Base-by-base conservation (phyloP, 2,329 filamentous ascomycete species). In the Penicillium janthinellum region DNA sequence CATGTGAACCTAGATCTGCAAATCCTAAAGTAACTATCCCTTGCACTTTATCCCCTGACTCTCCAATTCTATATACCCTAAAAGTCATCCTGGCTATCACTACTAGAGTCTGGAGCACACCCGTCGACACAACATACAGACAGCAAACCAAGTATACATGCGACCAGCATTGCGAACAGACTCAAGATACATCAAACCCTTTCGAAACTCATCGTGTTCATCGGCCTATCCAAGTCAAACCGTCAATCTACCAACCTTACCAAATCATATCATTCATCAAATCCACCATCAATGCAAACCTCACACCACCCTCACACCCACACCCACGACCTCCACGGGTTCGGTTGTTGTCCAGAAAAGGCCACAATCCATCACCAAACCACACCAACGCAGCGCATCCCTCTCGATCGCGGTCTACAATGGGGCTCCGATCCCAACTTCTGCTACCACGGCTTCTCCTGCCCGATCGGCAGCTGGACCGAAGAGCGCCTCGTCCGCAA, bases 401-500 rank as follows among this genome's bases (percentile, higher is more conserved):
- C 63, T 7, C 15, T 48, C 2, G 63, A 64, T 31, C 52, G 62
- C n/a, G 64, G 58, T 11, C 56, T 67, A 7, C 63, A 67, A 42
- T 68, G 64, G 66, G 66, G 66, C 14, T 67, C 66, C 1, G 66
- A 68, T 45, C 66, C 66, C 5, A 68, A 60, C 25, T 68, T 68
- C 45, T 63, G 64, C 17, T 68, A 62, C 34, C 66, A 68, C 38
- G 64, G 66, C n/a, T 68, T 64, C 25, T 67, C 66, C 2, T 55
- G 54, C 7, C 66, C 66, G 2, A 60, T 66, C 11, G 66, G 66
- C 4, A 66, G 58, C 2, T 68, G 66, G 66, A 68, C 66, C 25
- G 66, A 68, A 53, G 63, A 68, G 20, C 60, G 64, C 0, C 50
- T 68, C 2, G 60, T 64, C 3, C 60, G 58, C 22, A 65, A 67